A percentile compares a stretch with the other conserved stretches of the same genome.
These are phyloP conservation scores for Kalmanozyma brasiliensis DNA, from an alignment of 1,284 basidiomycete genomes.

Conservation along the genomic window DNA sequence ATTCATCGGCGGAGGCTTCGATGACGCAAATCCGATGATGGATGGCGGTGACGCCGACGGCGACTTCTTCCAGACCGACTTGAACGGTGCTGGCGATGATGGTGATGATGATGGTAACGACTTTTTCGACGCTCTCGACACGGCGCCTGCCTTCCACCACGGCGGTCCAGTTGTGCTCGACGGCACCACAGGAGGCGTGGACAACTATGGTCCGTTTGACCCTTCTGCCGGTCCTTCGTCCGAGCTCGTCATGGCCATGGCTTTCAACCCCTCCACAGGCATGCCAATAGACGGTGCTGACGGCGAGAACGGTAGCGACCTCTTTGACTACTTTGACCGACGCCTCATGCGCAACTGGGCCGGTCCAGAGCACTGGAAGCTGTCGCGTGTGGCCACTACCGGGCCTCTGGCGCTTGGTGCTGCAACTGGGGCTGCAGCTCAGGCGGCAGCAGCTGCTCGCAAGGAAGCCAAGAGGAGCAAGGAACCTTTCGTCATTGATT, in stretches of 20 bases:
- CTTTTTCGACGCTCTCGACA: conserved; percentile 67
- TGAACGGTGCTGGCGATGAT: conserved; percentile 27
- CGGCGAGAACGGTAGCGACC: conserved; percentile 41
- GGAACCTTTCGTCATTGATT: conserved; percentile 88
- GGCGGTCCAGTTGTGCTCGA: conserved; percentile 41
- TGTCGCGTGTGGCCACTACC: conserved; percentile 68
- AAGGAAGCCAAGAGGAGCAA: conserved; percentile 68
- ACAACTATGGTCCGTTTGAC: conserved; percentile 42
- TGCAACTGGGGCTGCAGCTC: conserved; percentile 22
- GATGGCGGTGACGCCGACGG: conserved; percentile 23
- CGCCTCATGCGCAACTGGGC: conserved; percentile 94
- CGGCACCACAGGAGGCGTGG: conserved; percentile 33
- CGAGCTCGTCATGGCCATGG: conserved; percentile 86
- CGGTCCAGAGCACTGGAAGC: conserved; percentile 97
- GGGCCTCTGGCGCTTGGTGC: conserved; percentile 35
- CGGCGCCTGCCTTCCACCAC: conserved; percentile 32
- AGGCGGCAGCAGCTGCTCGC: conserved; percentile 21
- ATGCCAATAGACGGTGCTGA: conserved; percentile 35
- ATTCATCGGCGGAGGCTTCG: conserved; percentile 18
- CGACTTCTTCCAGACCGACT: conserved; percentile 39
- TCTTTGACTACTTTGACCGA: conserved; percentile 92
- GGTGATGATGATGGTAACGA: conserved; percentile 56
- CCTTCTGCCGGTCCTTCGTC: conserved; percentile 66
- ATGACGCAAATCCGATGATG: conserved; percentile 26
- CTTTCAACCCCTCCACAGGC: conserved; percentile 67